Evolutionary conservation across 805 yeast species (phyloP).

Genomic region (Saccharomycopsis sp.): DNA sequence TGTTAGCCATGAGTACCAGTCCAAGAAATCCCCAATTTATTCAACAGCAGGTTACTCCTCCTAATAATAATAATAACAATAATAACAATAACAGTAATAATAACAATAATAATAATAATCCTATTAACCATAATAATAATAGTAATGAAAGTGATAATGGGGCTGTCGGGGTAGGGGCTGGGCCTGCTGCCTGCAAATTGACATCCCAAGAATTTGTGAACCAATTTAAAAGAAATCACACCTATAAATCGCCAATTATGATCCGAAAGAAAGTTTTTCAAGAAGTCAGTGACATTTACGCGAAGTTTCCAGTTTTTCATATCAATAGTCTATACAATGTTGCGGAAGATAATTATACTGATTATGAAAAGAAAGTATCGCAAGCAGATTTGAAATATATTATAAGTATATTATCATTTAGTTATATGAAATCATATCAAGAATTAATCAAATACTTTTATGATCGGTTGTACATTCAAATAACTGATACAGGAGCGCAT

Average conservation of each 20-base stretch:
- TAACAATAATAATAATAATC: not conserved
- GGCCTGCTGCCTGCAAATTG: no score
- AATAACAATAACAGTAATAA: not conserved
- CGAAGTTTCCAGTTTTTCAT: constrained; percentile 19
- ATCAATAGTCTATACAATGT: constrained; percentile 4
- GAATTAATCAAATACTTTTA: constrained; percentile 21
- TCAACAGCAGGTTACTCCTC: no score
- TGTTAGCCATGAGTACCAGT: not conserved
- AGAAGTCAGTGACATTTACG: constrained; percentile 19
- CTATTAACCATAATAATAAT: not conserved
- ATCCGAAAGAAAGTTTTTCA: constrained; percentile 19
- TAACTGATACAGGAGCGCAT: not conserved
- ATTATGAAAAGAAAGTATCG: not conserved
- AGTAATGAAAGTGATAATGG: not conserved
- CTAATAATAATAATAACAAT: not conserved
- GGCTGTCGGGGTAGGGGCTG: no score
- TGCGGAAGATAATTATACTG: not conserved
- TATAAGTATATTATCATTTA: constrained; percentile 16
- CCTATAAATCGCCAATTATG: constrained; percentile 17
- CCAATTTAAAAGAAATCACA: constrained; percentile 8
- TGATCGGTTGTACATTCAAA: constrained; percentile 18
- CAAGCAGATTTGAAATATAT: constrained; percentile 10
- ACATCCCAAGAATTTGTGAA: constrained; percentile 10
- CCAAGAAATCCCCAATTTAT: no score
- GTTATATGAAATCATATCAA: constrained; percentile 20